Conservation (phyloP, 768 basidiomycete genomes). For the Auriscalpium vulgare region DNA sequence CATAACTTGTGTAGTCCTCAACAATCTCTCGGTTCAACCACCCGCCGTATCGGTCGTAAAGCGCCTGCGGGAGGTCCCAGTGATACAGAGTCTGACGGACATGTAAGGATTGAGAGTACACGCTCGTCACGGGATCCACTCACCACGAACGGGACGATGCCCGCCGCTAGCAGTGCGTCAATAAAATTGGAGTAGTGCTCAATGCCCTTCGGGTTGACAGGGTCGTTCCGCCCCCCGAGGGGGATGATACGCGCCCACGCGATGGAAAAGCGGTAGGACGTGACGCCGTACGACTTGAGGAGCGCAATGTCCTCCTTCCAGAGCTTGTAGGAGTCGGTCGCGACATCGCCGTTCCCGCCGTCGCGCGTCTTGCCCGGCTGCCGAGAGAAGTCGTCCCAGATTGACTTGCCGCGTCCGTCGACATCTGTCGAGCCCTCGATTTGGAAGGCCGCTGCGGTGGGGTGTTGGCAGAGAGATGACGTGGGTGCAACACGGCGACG, state of each 20-base stretch:
- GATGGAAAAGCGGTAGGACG: constrained; percentile 72
- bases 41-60: constrained; percentile 67
- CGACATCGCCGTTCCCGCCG: constrained; percentile 58
- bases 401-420: constrained; percentile 58
- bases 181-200: constrained; percentile 65
- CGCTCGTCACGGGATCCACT: constrained; percentile 17
- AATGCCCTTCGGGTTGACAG: constrained; percentile 62
- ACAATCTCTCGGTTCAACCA: constrained; percentile 70
- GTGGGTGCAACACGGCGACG: constrained; percentile 12
- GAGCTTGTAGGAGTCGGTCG: constrained; percentile 61
- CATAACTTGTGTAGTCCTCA: constrained; percentile 56
- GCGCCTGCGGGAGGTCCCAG: constrained; percentile 72
- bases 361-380: constrained; percentile 62
- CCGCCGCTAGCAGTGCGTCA: constrained; percentile 54
- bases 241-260: constrained; percentile 74
- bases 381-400: constrained; percentile 70
- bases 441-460: constrained; percentile 52
- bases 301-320: constrained; percentile 64
- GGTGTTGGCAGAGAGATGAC: not conserved
- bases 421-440: constrained; percentile 59
- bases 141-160: constrained; percentile 63
- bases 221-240: constrained; percentile 62
- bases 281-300: constrained; percentile 55
- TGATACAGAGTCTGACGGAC: constrained; percentile 53
- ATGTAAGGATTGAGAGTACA: not conserved